Percentiles rank a stretch among this genome's conserved stretches.
These are phyloP conservation scores for Boletales sp. DNA, from an alignment of 768 basidiomycete species.

Conservation along the genomic window DNA sequence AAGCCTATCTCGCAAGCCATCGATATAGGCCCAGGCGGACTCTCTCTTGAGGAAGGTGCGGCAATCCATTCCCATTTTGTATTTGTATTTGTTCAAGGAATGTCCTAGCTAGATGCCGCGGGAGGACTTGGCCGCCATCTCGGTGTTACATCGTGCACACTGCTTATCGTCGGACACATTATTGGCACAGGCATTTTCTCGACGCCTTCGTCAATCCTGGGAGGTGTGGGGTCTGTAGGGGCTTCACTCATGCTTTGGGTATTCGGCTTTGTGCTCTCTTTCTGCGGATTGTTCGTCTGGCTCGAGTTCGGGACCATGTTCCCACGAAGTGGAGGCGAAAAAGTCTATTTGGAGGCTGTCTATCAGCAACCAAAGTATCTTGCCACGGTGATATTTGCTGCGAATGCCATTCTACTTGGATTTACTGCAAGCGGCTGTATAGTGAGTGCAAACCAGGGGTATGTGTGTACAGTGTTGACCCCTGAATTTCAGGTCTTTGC, in stretches of 20 bases:
- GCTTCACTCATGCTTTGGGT: slow-evolving; percentile 64
- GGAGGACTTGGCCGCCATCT: slow-evolving; percentile 59
- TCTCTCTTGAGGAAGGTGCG: slow-evolving; percentile 50
- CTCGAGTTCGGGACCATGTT: slow-evolving; percentile 64
- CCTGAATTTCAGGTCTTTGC: slow-evolving; percentile 26
- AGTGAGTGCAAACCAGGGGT: slow-evolving; percentile 29
- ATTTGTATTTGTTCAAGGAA: not conserved
- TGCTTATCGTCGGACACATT: slow-evolving; percentile 54
- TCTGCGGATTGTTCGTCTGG: slow-evolving; percentile 60
- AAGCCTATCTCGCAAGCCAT: not conserved
- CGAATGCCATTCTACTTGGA: slow-evolving; percentile 43
- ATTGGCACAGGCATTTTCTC: slow-evolving; percentile 65
- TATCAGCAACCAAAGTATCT: slow-evolving; percentile 46
- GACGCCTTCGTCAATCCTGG: slow-evolving; percentile 56
- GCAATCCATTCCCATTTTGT: not conserved
- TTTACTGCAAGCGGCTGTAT: slow-evolving; percentile 47
- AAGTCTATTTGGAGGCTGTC: slow-evolving; percentile 58
- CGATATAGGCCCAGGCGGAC: slow-evolving; percentile 37
- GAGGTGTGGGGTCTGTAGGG: slow-evolving; percentile 53
- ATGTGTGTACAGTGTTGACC: not conserved
- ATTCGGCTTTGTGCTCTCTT: slow-evolving; percentile 55
- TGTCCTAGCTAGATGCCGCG: slow-evolving; percentile 37
- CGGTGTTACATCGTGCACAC: slow-evolving; percentile 53
- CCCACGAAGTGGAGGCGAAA: slow-evolving; percentile 59
- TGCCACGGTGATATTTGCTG: slow-evolving; percentile 46